Evolutionary conservation across 225 moss, liverwort and hornwort species (phyloP), one percentile per base, ranked within the genome.

Genomic region (Polytrichum formosum): DNA sequence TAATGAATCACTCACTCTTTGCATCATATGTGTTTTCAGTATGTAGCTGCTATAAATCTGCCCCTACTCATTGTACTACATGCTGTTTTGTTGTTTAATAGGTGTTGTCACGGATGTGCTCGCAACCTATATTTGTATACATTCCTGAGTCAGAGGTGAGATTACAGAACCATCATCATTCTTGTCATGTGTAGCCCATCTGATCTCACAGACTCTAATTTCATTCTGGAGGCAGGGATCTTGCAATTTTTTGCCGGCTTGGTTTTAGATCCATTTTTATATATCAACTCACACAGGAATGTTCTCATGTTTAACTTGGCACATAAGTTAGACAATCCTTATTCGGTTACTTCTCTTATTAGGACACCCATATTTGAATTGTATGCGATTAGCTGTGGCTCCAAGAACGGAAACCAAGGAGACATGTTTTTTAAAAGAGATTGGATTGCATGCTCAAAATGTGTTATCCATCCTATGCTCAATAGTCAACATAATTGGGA

Each of bases 91-190:
- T 19, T 62, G 8, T 70, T 66, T 17, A 26, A 66, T 80, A 97
- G 96, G 94, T 98, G 35, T 75, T 98, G 37, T 94, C 94, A 35
- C 91, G 90, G 77, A 85, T 98, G 94, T 98, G 97, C 75, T 81
- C 74, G 31, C 92, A 94, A 74, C 94, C 97, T 10, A 78, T 98
- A 59, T 70, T 87, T 26, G 94, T 98, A 30, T 98, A 98, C 70
- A 90, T 98, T 77, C 94, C 97, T 37, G 94, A 94, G 71, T 80
- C 94, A 26, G 94, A 98, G 94, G 96, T 97, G 65, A 70, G 80
- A 67, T 74, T 63, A 46, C 46, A 46, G 46, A 46, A 46, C 13
- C 46, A 46, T 46, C 46, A 46, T 46, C 37, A 37, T 10, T 13
- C 46, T 2, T 46, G 46, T 46, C 13, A 46, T 16, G 13, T 13